These are phyloP conservation scores for Naumovozyma dairenensis DNA, from an alignment of 805 yeast species.

Conservation along the genomic window DNA sequence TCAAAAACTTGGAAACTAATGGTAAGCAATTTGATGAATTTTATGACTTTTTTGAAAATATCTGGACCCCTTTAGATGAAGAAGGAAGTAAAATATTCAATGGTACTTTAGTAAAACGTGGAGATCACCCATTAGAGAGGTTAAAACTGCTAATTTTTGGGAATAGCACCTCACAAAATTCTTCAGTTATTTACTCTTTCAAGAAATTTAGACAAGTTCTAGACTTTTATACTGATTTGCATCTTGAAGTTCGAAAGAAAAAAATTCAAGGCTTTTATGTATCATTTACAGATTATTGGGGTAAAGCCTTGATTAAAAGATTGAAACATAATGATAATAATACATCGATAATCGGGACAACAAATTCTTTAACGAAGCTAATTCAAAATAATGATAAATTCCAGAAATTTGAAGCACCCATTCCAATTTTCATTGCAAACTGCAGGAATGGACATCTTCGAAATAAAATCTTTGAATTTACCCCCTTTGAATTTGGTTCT, in stretches of 20 bases:
- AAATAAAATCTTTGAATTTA: constrained; percentile 42
- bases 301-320: constrained; percentile 44
- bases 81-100: background rate
- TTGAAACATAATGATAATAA: constrained; percentile 28
- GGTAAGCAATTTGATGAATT: constrained; percentile 13
- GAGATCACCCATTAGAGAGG: constrained; percentile 7
- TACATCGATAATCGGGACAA: constrained; percentile 16
- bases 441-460: constrained; percentile 31
- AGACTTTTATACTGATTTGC: constrained; percentile 43
- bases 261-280: constrained; percentile 43
- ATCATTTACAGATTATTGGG: constrained; percentile 63
- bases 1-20: background rate
- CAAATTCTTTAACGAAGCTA: constrained; percentile 27
- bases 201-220: constrained; percentile 29
- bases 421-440: constrained; percentile 40
- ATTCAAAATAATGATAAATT: constrained; percentile 23
- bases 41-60: constrained; percentile 12
- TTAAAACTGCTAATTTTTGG: constrained; percentile 10
- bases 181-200: constrained; percentile 16
- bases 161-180: constrained; percentile 7
- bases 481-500: constrained; percentile 59
- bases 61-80: constrained; percentile 6
- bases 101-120: constrained; percentile 7
- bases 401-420: constrained; percentile 33
- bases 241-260: constrained; percentile 43